Conservation (phyloP, 2,329 filamentous ascomycete species). For the Penicillium sp. region DNA sequence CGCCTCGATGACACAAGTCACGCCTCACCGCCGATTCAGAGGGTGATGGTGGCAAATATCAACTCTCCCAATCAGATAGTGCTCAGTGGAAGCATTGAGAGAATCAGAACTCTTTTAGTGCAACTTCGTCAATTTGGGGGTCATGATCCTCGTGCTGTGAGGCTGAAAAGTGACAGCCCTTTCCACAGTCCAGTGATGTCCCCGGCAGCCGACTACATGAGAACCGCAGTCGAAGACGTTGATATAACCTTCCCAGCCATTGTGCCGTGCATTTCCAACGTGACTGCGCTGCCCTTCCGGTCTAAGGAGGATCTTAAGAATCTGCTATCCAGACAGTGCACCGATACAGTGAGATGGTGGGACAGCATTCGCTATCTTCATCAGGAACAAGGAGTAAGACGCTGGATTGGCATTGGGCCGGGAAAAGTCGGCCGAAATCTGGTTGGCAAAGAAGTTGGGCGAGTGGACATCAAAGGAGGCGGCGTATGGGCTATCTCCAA, state of each 20-base stretch:
- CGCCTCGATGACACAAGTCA: conserved; percentile 63
- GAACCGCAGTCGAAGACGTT: conserved; percentile 58
- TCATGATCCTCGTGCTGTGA: conserved; percentile 82
- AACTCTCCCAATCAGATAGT: conserved; percentile 97
- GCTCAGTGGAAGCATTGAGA: conserved; percentile 76
- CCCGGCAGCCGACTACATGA: conserved; percentile 73
- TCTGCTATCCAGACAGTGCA: conserved; percentile 70
- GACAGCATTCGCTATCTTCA: conserved; percentile 87
- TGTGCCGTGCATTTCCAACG: conserved; percentile 80
- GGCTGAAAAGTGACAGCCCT: conserved; percentile 79
- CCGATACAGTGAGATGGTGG: conserved; percentile 95
- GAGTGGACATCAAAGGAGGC: conserved; percentile 75
- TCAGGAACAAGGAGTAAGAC: conserved; percentile 70
- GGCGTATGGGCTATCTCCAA: conserved; percentile 90
- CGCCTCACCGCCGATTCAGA: conserved; percentile 70
- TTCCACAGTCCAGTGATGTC: conserved; percentile 92
- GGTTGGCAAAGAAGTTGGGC: conserved; percentile 89
- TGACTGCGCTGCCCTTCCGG: conserved; percentile 71
- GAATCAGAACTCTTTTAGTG: conserved; percentile 74
- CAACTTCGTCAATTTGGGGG: conserved; percentile 86
- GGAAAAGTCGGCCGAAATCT: conserved; percentile 91
- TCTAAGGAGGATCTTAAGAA: conserved; percentile 72
- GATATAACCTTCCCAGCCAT: conserved; percentile 68
- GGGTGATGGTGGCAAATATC: conserved; percentile 87
- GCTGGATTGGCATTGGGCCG: conserved; percentile 89